These are phyloP conservation scores for Bretschneidera sinensis DNA, from an alignment of 345 rosid species.

Conservation along the genomic window DNA sequence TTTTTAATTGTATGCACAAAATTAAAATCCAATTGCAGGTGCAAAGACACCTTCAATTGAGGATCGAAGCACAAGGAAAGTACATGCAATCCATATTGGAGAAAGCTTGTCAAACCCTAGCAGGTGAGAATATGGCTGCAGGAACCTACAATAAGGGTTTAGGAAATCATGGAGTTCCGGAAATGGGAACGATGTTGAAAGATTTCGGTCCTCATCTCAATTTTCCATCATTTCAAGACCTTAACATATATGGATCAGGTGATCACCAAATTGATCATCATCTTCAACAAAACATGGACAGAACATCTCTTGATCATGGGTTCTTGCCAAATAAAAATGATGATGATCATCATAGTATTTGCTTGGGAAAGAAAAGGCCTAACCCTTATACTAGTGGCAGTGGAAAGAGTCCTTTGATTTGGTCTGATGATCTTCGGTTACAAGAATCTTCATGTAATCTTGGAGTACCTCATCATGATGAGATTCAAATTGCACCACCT, in stretches of 20 bases:
- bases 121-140: slow-evolving; percentile 59
- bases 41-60: slow-evolving; percentile 88
- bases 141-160: slow-evolving; percentile 46
- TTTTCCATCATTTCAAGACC: slow-evolving; percentile 91
- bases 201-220: slow-evolving; percentile 45
- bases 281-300: slow-evolving; percentile 61
- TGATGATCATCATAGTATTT: slow-evolving; percentile 32
- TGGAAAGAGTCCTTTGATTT: slow-evolving; percentile 69
- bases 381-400: slow-evolving; percentile 42
- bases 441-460: slow-evolving; percentile 45
- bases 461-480: slow-evolving; percentile 37
- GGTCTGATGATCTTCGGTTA: slow-evolving; percentile 74
- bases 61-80: slow-evolving; percentile 99
- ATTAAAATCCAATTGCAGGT: slow-evolving; percentile 44
- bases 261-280: slow-evolving; percentile 40
- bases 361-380: slow-evolving; percentile 69
- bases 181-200: slow-evolving; percentile 35
- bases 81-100: slow-evolving; percentile 95
- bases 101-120: slow-evolving; percentile 93
- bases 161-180: slow-evolving; percentile 45
- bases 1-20: too few species aligned
- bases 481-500: slow-evolving; percentile 50
- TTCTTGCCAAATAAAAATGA: slow-evolving; percentile 41
- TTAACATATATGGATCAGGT: slow-evolving; percentile 73
- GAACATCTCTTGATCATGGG: slow-evolving; percentile 37